These are phyloP conservation scores for Protomyces gravidus DNA, from an alignment of 1,139 yeast species.

Conservation along the genomic window DNA sequence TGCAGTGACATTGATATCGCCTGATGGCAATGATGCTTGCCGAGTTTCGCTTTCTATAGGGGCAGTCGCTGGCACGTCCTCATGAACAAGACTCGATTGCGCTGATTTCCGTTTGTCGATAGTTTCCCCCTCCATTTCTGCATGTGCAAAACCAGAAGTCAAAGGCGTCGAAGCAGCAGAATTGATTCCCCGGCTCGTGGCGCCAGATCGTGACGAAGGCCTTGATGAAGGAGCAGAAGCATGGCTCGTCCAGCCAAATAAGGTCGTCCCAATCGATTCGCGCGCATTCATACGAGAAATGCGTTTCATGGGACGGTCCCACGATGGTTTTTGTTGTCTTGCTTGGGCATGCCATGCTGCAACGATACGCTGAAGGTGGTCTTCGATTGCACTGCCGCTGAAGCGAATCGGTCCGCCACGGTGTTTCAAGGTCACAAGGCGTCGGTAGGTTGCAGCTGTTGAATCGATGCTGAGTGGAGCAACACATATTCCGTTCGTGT, in stretches of 20 bases:
- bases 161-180: not conserved
- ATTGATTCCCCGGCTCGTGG: not conserved
- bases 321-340: conserved; percentile 12
- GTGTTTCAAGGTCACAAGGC: not conserved
- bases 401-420: not conserved
- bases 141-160: not conserved
- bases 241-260: conserved; percentile 18
- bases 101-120: not conserved
- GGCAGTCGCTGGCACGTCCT: not conserved
- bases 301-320: conserved; percentile 9
- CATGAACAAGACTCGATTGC: not conserved
- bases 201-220: not conserved
- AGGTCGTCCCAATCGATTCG: conserved; percentile 17
- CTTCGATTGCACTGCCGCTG: conserved; percentile 1
- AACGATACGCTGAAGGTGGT: not conserved
- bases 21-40: no score
- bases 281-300: not conserved
- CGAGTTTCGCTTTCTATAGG: not conserved
- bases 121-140: not conserved
- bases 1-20: no score
- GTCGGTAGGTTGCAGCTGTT: conserved; percentile 4
- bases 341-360: conserved; percentile 1
- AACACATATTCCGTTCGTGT: not conserved
- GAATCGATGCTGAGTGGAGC: conserved; percentile 5
- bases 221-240: conserved; percentile 1